Conservation (phyloP, 768 basidiomycete species). For the Termitomyces sp. region DNA sequence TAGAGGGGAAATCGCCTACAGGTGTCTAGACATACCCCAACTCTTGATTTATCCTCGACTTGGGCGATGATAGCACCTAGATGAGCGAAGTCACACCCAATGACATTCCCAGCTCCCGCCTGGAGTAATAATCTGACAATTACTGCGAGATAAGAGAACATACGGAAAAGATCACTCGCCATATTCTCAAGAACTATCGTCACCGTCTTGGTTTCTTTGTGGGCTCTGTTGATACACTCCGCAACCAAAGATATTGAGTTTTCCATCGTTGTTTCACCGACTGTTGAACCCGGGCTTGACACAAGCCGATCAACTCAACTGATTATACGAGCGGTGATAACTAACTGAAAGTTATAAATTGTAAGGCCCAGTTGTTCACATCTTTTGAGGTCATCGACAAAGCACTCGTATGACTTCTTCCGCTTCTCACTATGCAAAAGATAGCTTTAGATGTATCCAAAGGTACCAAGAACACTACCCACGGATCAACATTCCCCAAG, state of each 20-base stretch:
- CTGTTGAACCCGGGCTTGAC: conserved; percentile 72
- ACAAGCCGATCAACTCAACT: background rate
- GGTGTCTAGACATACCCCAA: conserved; percentile 84
- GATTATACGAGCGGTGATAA: conserved; percentile 6
- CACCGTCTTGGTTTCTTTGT: conserved; percentile 50
- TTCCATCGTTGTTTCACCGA: conserved; percentile 57
- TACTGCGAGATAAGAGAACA: background rate
- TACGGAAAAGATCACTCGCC: conserved; percentile 31
- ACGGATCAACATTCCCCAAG: conserved; percentile 75
- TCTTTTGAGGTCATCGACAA: conserved; percentile 74
- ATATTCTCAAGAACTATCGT: conserved; percentile 79
- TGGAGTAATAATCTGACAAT: conserved; percentile 18
- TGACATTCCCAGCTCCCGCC: conserved; percentile 77
- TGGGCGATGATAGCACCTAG: conserved; percentile 60
- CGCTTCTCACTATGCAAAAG: conserved; percentile 45
- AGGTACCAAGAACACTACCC: conserved; percentile 19
- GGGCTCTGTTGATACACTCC: conserved; percentile 68
- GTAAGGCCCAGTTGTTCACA: conserved; percentile 72
- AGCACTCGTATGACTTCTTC: conserved; percentile 70
- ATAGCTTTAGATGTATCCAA: background rate
- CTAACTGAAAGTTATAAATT: conserved; percentile 84
- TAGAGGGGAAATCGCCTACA: conserved; percentile 35
- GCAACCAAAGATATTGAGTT: conserved; percentile 63
- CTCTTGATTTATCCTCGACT: conserved; percentile 67
- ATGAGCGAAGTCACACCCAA: conserved; percentile 68